These are phyloP conservation scores for Cicer cuneatum DNA, from an alignment of 306 rosid genomes.

Conservation along the genomic window DNA sequence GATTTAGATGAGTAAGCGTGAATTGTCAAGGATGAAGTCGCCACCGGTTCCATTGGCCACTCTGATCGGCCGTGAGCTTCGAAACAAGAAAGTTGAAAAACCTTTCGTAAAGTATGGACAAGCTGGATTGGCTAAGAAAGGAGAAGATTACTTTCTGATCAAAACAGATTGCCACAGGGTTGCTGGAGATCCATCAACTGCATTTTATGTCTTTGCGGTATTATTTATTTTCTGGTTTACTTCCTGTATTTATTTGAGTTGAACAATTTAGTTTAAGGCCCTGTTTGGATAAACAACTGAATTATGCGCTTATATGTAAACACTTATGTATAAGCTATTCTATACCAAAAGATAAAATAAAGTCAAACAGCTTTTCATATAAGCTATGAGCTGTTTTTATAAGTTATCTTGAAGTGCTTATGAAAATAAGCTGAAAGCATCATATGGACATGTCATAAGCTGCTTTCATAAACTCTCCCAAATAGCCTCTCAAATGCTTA, in stretches of 20 bases:
- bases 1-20: slow-evolving; percentile 78
- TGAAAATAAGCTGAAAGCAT: too few species aligned
- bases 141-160: slow-evolving; percentile 93
- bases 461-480: too few species aligned
- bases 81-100: slow-evolving; percentile 72
- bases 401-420: too few species aligned
- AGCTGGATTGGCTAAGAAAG: slow-evolving; percentile 98
- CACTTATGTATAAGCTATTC: too few species aligned
- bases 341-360: too few species aligned
- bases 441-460: too few species aligned
- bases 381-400: too few species aligned
- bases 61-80: slow-evolving; percentile 91
- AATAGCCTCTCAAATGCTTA: too few species aligned
- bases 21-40: slow-evolving; percentile 63
- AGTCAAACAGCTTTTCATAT: too few species aligned
- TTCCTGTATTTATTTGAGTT: neutral
- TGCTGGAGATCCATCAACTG: slow-evolving; percentile 74
- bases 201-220: slow-evolving; percentile 96
- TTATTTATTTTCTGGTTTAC: slow-evolving; percentile 38
- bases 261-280: slow-evolving; percentile 14
- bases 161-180: slow-evolving; percentile 79
- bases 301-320: too few species aligned
- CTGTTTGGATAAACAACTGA: too few species aligned
- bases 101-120: slow-evolving; percentile 93
- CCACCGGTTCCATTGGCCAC: slow-evolving; percentile 89